Percentiles rank a stretch among this genome's conserved stretches.
These are phyloP conservation scores for Fusarium nurragi DNA, from an alignment of 2,329 filamentous ascomycete species.

Conservation along the genomic window DNA sequence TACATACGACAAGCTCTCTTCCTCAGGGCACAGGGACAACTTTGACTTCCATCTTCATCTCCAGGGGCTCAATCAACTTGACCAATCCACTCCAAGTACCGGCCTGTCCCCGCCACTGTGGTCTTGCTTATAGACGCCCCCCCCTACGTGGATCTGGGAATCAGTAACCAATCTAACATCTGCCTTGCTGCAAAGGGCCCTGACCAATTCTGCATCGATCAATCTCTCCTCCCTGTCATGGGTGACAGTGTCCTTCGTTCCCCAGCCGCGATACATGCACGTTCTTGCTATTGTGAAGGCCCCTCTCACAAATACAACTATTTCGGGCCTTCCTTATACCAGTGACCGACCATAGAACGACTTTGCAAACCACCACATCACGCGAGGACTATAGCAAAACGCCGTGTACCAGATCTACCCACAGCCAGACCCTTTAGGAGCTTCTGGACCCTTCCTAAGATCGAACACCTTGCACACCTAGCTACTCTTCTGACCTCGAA, in stretches of 20 bases:
- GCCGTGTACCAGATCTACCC: conserved; percentile 33
- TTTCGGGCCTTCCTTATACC: conserved; percentile 32
- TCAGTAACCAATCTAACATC: conserved; percentile 29
- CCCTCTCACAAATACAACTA: conserved; percentile 38
- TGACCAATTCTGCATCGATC: conserved; percentile 36
- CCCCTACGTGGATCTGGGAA: conserved; percentile 32
- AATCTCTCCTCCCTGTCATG: conserved; percentile 36
- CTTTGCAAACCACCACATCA: conserved; percentile 38
- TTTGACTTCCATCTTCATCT: conserved; percentile 29
- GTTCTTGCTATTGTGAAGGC: conserved; percentile 28
- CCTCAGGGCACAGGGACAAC: conserved; percentile 38
- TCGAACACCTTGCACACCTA: conserved; percentile 19
- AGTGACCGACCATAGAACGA: conserved; percentile 26
- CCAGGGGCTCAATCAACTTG: conserved; percentile 37
- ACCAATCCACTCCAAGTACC: conserved; percentile 24
- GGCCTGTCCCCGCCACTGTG: conserved; percentile 26
- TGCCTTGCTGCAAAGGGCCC: conserved; percentile 33
- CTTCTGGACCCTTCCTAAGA: conserved; percentile 1
- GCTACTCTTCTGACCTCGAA: conserved; percentile 30
- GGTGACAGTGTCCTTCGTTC: conserved; percentile 34
- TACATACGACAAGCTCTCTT: conserved; percentile 39
- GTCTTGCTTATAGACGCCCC: conserved; percentile 31
- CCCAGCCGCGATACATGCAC: conserved; percentile 38
- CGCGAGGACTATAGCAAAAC: conserved; percentile 25
- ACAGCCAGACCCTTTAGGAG: conserved; percentile 8